phyloP scores from a whole-genome alignment of 2,329 filamentous ascomycete species.

The Microcyclosporella mali region DNA sequence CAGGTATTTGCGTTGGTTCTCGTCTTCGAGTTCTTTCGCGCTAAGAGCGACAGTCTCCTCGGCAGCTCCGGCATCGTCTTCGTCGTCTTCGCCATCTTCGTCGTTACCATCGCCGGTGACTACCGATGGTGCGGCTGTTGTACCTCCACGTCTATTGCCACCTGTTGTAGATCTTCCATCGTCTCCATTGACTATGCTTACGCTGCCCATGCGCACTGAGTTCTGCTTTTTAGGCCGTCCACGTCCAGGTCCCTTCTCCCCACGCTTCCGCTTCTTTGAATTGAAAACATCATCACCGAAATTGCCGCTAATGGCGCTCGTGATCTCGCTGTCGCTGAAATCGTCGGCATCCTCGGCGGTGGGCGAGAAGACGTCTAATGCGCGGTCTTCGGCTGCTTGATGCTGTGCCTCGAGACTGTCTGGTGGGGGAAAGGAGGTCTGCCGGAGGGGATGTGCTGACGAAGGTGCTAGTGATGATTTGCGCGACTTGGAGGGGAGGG shows the following conservation, averaged over 20 bases:
- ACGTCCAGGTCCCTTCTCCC: conserved; percentile 21
- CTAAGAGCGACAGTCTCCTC: conserved; percentile 32
- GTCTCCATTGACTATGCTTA: conserved; percentile 29
- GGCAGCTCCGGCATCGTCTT: conserved; percentile 46
- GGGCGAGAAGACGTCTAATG: conserved; percentile 22
- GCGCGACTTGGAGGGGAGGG: conserved; percentile 53
- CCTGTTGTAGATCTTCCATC: conserved; percentile 19
- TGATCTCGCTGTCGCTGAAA: conserved; percentile 32
- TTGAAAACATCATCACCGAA: conserved; percentile 37
- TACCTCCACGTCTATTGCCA: conserved; percentile 15
- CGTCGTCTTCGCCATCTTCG: conserved; percentile 49
- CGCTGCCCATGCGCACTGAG: conserved; percentile 14
- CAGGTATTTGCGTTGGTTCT: conserved; percentile 18
- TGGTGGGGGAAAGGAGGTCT: conserved; percentile 69
- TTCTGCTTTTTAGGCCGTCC: conserved; percentile 21
- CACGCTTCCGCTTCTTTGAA: conserved; percentile 24
- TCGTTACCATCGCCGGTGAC: conserved; percentile 34
- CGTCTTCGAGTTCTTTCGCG: conserved; percentile 17
- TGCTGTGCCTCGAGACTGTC: conserved; percentile 48
- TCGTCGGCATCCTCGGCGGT: conserved; percentile 26
- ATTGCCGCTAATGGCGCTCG: conserved; percentile 25
- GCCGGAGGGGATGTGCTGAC: conserved; percentile 64
- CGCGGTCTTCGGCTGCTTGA: conserved; percentile 16
- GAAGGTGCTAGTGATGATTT: conserved; percentile 60
- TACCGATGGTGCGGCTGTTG: conserved; percentile 27